Base-by-base conservation (phyloP, 371 early-diverging fungal species). In the Syncephalastrum racemosum region DNA sequence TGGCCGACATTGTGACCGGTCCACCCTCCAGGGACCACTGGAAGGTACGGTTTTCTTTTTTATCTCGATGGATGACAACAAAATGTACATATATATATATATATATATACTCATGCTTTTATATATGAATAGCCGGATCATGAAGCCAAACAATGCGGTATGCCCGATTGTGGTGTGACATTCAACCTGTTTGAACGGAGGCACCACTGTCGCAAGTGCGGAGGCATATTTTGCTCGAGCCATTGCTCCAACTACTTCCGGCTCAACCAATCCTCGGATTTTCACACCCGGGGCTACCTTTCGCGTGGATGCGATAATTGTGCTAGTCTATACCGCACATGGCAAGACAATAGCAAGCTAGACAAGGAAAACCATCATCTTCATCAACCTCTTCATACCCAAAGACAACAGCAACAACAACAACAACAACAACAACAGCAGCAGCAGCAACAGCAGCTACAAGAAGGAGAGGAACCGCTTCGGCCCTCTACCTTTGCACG, bases 171-270 rank as follows among this genome's bases (percentile, higher is more conserved):
- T 50, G 20, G 49, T 19, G 57, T 53, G 10, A 27, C 57, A n/a
- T 80, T 80, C 69, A 71, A 73, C 6, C 25, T 80, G 7, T 76
- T 80, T 59, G 77, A 80, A 50, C 64, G 80, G 50, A 67, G 77
- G 47, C 80, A 80, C 50, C 80, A 80, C 48, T 80, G 80, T 49
- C 72, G 80, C 36, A 64, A 66, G 61, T 80, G 80, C 63, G 80
- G 80, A 16, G 70, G 72, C 45, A 70, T 80, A 19, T 80, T 76
- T 52, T 80, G 79, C 46, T 64, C 80, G 20, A 18, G 41, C 3
- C 80, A 80, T 53, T 80, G 80, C 44, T 72, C 80, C 12, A 74
- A 72, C 46, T 76, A 74, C 48, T 67, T 80, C 62, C 63, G 77
- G 43, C 53, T 80, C 15, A 73, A 80, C 53, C 75, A 75, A 24